Conservation (phyloP, 2,329 filamentous ascomycete species). For the Microsporum audouinii region DNA sequence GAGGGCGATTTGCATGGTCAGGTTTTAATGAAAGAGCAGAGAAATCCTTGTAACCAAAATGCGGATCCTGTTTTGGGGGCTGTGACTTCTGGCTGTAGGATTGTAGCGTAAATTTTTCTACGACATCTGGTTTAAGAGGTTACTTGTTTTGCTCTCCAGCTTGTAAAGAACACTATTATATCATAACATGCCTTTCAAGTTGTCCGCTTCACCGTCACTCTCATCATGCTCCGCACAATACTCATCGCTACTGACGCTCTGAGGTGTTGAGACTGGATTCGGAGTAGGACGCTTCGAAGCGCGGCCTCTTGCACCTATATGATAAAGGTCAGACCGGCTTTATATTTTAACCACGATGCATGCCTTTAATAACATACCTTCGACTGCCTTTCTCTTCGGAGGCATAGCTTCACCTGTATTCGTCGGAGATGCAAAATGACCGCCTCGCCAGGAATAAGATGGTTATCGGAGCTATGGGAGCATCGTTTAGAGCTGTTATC, state of each 20-base stretch:
- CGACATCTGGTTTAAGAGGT: conserved; percentile 27
- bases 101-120: conserved; percentile 45
- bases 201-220: conserved; percentile 35
- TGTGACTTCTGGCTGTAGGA: conserved; percentile 37
- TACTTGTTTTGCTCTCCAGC: neutral
- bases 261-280: conserved; percentile 32
- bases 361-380: conserved; percentile 31
- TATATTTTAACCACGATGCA: neutral
- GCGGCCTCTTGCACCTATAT: conserved; percentile 32
- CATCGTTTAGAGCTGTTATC: neutral
- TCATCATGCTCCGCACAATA: conserved; percentile 46
- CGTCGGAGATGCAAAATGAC: conserved; percentile 10
- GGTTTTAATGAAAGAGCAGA: conserved; percentile 72
- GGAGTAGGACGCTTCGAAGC: conserved; percentile 39
- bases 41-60: conserved; percentile 61
- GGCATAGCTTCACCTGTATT: conserved; percentile 43
- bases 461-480: neutral
- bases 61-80: conserved; percentile 39
- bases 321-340: neutral
- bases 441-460: neutral
- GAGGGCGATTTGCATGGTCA: conserved; percentile 76
- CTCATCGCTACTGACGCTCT: conserved; percentile 42
- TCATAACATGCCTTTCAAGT: conserved; percentile 34
- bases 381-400: conserved; percentile 57
- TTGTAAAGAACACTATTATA: neutral